These are phyloP conservation scores for Fusarium denticulatum DNA, from an alignment of 2,329 filamentous ascomycete genomes.

Conservation along the genomic window DNA sequence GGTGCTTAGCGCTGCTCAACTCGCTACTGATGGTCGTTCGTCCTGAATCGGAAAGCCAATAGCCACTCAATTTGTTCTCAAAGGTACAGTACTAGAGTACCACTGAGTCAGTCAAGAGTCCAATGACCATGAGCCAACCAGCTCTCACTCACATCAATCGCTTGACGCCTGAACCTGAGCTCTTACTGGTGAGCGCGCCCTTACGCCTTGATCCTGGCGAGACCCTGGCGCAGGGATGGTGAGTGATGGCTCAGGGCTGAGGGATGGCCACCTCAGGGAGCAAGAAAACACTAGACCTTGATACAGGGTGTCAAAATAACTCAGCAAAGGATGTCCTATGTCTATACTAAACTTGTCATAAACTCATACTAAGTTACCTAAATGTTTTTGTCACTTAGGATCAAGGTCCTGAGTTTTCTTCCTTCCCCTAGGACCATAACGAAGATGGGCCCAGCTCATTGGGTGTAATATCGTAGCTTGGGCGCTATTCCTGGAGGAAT, in stretches of 20 bases:
- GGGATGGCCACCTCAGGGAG: not conserved
- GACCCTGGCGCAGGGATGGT: constrained; percentile 21
- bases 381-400: too few species aligned
- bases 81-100: not conserved
- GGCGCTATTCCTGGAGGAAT: constrained; percentile 11
- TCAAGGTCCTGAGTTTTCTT: too few species aligned
- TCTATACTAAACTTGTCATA: too few species aligned
- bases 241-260: constrained; percentile 8
- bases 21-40: not conserved
- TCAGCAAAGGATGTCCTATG: too few species aligned
- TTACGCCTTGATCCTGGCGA: constrained; percentile 12
- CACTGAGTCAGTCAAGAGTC: constrained; percentile 28
- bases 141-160: constrained; percentile 3
- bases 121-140: constrained; percentile 19
- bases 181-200: constrained; percentile 11
- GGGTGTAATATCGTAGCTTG: constrained; percentile 6
- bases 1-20: constrained; percentile 21
- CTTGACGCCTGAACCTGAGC: constrained; percentile 23
- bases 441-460: constrained; percentile 34
- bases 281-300: too few species aligned
- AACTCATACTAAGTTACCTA: too few species aligned
- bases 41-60: constrained; percentile 25
- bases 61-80: constrained; percentile 25
- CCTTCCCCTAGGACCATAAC: not conserved
- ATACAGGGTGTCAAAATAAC: too few species aligned